Base-by-base conservation (phyloP, 2,329 filamentous ascomycete genomes). In the Cytospora mali region DNA sequence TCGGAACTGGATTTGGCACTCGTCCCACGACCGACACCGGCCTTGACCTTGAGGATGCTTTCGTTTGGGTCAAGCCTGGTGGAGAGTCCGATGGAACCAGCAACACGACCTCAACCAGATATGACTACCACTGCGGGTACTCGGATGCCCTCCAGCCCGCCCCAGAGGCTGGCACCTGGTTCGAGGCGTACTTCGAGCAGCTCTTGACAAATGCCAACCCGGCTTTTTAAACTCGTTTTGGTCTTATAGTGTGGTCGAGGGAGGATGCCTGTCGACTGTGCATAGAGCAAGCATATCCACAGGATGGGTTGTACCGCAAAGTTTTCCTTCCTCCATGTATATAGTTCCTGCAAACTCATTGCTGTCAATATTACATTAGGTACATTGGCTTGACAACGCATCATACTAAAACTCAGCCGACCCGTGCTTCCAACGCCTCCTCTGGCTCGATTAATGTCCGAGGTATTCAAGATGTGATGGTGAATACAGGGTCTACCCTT, bases 1-100 rank as follows among this genome's bases (percentile, higher is more conserved):
- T 77, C 33, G 83, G 81, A 33, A 84, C 86, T 57, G 87, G 88
- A 9, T 89, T 89, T 65, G 88, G 88, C 64, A 74, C 75, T n/a
- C 81, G 85, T n/a, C 86, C 87, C 1, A 83, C 83, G 4, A 79
- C 85, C n/a, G 77, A 84, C 70, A 90, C 87, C 10, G 84, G 83
- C 16, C 80, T 86, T 66, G 71, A 75, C 1, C 76, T 87, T 21
- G 78, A 83, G 35, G 88, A 90, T 72, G 86, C 87, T 48, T 87
- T 90, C 67, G 87, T 89, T 62, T 90, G 88, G 88, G 77, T 89
- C 68, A 90, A 90, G 81, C 88, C 88, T 5, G 88, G 88, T 66
- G 81, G 81, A 65, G 81, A 84, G 71, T 90, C 77, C 51, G 80
- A 82, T 66, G 79, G 79, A 66, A 81, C 79, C 42, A 81, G 78